These are phyloP conservation scores for Geotrichum carabidarum DNA, from an alignment of 1,139 yeast genomes.

Conservation along the genomic window DNA sequence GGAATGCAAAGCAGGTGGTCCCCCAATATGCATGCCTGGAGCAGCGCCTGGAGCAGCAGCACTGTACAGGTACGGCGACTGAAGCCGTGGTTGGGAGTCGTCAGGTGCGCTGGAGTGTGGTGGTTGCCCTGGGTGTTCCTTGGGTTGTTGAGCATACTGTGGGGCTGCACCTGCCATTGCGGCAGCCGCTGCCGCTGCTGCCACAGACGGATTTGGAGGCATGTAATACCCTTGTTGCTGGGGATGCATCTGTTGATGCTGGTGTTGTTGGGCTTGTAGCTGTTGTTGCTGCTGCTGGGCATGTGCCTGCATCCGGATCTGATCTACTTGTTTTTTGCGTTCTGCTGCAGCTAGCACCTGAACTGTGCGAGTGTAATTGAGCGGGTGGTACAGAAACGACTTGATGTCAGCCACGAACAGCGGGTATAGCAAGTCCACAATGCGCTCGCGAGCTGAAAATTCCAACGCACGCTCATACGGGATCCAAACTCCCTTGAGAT, in stretches of 20 bases:
- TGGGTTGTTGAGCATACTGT: conserved; percentile 12
- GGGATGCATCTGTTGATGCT: conserved; percentile 7
- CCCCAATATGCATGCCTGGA: not conserved
- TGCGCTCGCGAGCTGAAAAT: conserved; percentile 84
- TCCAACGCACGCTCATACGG: conserved; percentile 90
- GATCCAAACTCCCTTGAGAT: conserved; percentile 94
- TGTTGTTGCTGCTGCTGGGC: conserved; percentile 19
- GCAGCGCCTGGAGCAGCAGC: conserved; percentile 13
- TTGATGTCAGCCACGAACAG: conserved; percentile 71
- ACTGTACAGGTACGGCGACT: conserved; percentile 16
- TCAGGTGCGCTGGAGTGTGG: conserved; percentile 4
- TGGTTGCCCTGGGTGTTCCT: conserved; percentile 6
- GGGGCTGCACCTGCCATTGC: conserved; percentile 7
- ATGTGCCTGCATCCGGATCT: conserved; percentile 24
- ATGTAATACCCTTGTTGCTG: conserved; percentile 14
- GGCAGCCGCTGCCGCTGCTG: conserved; percentile 15
- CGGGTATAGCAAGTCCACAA: conserved; percentile 80
- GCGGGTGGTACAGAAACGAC: conserved; percentile 29
- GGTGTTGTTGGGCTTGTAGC: conserved; percentile 15
- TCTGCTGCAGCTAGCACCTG: conserved; percentile 39
- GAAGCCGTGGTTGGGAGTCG: conserved; percentile 5
- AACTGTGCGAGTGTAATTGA: conserved; percentile 36
- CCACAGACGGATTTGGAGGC: conserved; percentile 16
- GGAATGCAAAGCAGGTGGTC: not conserved
- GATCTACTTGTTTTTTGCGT: conserved; percentile 31